A percentile compares a stretch with the other conserved stretches of the same genome.
phyloP scores from a whole-genome alignment of 2,329 filamentous ascomycete genomes.

The Alternaria rosae region DNA sequence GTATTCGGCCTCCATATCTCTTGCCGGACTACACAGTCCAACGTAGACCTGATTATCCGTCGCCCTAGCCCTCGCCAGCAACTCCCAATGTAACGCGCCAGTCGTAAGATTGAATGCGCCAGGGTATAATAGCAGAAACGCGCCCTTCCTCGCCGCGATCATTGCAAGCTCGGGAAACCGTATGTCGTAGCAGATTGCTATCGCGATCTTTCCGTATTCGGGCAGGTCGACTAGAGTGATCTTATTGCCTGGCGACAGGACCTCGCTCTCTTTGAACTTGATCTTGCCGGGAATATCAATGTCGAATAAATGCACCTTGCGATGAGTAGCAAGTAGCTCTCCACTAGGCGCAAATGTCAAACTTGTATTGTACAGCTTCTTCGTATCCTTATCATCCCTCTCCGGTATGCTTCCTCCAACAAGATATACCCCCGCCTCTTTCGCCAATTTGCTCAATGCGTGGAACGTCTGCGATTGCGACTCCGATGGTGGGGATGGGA shows the following conservation, averaged over 20 bases:
- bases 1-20: constrained; percentile 79
- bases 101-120: constrained; percentile 98
- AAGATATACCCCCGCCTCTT: constrained; percentile 79
- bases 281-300: constrained; percentile 98
- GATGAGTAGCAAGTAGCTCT: constrained; percentile 81
- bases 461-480: constrained; percentile 83
- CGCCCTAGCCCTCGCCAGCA: constrained; percentile 82
- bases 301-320: constrained; percentile 96
- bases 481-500: constrained; percentile 74
- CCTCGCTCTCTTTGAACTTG: constrained; percentile 87
- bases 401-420: constrained; percentile 95
- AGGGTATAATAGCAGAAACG: constrained; percentile 88
- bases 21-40: constrained; percentile 87
- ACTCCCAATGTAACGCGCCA: constrained; percentile 87
- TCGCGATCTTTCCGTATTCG: constrained; percentile 83
- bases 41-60: constrained; percentile 96
- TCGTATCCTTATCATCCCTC: constrained; percentile 61
- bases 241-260: constrained; percentile 83
- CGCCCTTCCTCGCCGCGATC: constrained; percentile 84
- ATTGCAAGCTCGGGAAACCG: constrained; percentile 94
- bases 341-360: constrained; percentile 83
- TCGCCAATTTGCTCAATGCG: constrained; percentile 80
- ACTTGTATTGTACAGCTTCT: constrained; percentile 89
- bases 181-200: constrained; percentile 98
- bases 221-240: constrained; percentile 86